phyloP scores from a whole-genome alignment of 2,329 filamentous ascomycete genomes.

The Colletotrichum sp. region DNA sequence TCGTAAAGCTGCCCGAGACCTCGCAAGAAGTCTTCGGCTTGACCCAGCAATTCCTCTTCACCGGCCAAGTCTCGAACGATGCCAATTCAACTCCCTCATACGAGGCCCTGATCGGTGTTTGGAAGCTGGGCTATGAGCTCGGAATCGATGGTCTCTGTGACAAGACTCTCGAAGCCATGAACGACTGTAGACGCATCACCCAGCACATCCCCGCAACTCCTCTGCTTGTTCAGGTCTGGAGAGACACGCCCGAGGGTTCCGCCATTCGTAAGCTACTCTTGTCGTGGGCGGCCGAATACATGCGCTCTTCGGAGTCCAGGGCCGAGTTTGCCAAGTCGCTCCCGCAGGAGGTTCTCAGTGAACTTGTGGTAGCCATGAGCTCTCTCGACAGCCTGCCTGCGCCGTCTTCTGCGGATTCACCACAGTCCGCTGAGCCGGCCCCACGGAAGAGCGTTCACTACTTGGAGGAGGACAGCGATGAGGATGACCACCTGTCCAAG shows the following conservation, averaged over 20 bases:
- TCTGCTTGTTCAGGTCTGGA: conserved; percentile 66
- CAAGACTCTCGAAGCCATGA: conserved; percentile 58
- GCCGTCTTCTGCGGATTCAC: conserved; percentile 24
- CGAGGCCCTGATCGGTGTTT: conserved; percentile 58
- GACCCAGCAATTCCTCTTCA: conserved; percentile 60
- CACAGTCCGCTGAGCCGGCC: conserved; percentile 23
- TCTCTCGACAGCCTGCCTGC: conserved; percentile 49
- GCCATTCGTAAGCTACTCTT: conserved; percentile 63
- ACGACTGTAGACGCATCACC: conserved; percentile 57
- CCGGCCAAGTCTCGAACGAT: conserved; percentile 49
- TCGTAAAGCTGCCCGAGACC: conserved; percentile 55
- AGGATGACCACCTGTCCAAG: conserved; percentile 37
- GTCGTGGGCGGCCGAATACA: conserved; percentile 68
- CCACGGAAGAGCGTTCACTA: conserved; percentile 55
- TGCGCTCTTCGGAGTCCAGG: conserved; percentile 60
- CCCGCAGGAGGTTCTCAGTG: conserved; percentile 66
- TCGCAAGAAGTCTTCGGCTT: conserved; percentile 58
- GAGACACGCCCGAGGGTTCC: conserved; percentile 65
- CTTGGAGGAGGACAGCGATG: conserved; percentile 48
- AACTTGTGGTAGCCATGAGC: conserved; percentile 68
- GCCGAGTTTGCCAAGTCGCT: conserved; percentile 65
- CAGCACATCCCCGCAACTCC: conserved; percentile 62
- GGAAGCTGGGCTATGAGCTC: conserved; percentile 60
- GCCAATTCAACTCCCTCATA: conserved; percentile 52
- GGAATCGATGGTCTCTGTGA: conserved; percentile 62